phyloP scores from a whole-genome alignment of 306 rosid genomes.

The Lagenaria siceraria region DNA sequence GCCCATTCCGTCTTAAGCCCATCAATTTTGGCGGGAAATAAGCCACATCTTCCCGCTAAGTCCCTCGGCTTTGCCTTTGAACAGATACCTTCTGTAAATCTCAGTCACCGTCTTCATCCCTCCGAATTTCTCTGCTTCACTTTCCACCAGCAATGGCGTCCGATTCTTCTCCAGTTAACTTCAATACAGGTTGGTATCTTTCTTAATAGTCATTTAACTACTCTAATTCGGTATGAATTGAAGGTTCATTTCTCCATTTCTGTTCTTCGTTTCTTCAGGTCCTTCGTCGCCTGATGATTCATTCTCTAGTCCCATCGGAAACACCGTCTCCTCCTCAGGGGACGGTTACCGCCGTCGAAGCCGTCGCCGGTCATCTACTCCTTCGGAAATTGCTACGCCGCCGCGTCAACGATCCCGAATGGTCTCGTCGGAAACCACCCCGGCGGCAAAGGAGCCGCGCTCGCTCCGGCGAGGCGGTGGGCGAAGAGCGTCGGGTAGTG shows the following conservation, averaged over 20 bases:
- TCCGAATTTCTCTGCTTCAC: neutral
- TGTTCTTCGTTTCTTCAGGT: conserved; percentile 22
- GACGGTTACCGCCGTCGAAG: conserved; percentile 26
- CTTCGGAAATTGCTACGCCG: conserved; percentile 46
- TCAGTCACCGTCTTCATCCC: neutral
- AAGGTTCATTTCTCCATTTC: neutral
- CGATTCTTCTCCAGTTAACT: conserved; percentile 50
- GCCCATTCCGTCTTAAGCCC: neutral
- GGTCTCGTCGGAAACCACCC: conserved; percentile 54
- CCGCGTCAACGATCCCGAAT: conserved; percentile 47
- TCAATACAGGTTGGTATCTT: conserved; percentile 37
- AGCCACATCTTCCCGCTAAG: neutral
- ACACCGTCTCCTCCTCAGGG: conserved; percentile 59
- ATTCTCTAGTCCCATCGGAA: conserved; percentile 76
- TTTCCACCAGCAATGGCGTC: conserved; percentile 48
- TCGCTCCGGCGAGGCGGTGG: conserved; percentile 21
- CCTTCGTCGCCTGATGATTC: conserved; percentile 80
- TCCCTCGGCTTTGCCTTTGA: neutral
- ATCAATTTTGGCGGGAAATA: conserved; percentile 1
- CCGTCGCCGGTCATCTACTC: conserved; percentile 45
- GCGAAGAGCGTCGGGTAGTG: conserved; percentile 18
- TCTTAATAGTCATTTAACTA: neutral
- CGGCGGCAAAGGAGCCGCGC: conserved; percentile 32
- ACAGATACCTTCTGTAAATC: neutral
- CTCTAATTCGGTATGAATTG: neutral